Evolutionary conservation across 129 eudicot species (phyloP).

Genomic region (Saussurea involucrata): DNA sequence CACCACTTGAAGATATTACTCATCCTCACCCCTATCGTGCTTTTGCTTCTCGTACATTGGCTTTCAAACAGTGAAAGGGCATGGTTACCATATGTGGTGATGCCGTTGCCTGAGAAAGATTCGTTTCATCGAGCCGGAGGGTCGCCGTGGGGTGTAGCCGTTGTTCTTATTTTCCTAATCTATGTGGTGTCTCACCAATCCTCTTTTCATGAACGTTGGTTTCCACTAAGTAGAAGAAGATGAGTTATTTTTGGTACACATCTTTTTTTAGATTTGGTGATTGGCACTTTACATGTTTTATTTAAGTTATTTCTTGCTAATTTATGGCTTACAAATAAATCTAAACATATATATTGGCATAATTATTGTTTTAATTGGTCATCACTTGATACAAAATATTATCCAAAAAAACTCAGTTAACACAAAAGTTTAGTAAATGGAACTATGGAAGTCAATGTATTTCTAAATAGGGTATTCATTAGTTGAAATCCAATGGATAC

Average conservation of each 20-base stretch:
- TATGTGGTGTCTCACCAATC: constrained; percentile 51
- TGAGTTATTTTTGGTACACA: neutral
- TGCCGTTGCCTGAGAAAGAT: constrained; percentile 54
- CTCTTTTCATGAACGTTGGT: constrained; percentile 61
- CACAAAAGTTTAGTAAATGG: too few species aligned
- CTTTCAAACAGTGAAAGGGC: constrained; percentile 36
- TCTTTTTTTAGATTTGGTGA: neutral
- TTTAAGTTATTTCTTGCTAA: neutral
- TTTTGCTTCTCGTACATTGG: constrained; percentile 61
- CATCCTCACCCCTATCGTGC: constrained; percentile 46
- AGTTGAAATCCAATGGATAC: too few species aligned
- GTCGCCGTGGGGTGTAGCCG: constrained; percentile 66
- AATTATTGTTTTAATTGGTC: too few species aligned
- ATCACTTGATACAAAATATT: too few species aligned
- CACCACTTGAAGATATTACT: constrained; percentile 46
- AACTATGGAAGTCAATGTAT: too few species aligned
- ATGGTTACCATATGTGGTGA: constrained; percentile 25
- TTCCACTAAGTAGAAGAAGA: constrained; percentile 48
- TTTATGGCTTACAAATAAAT: neutral
- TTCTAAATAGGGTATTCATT: too few species aligned
- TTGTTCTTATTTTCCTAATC: constrained; percentile 52
- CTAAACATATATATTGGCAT: too few species aligned
- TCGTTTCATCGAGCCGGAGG: constrained; percentile 63
- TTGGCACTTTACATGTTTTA: neutral
- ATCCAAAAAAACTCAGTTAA: too few species aligned